Percentiles rank a stretch among this genome's conserved stretches.
These are phyloP conservation scores for Coniochaeta pulveracea DNA, from an alignment of 2,329 filamentous ascomycete species.

Conservation along the genomic window DNA sequence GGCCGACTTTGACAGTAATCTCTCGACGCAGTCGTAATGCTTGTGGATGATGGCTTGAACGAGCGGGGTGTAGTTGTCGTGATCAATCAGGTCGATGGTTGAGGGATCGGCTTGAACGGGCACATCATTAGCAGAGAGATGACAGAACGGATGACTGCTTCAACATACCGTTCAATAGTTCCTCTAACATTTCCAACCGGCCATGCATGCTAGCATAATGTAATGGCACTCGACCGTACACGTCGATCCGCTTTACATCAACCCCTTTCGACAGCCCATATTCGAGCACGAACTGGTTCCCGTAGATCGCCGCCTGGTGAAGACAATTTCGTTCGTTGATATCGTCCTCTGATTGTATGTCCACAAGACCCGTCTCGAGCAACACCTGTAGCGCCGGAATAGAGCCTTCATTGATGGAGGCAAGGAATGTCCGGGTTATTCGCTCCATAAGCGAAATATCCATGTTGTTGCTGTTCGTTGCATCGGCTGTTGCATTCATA, in stretches of 20 bases:
- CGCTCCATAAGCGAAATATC: constrained; percentile 55
- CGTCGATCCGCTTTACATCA: constrained; percentile 70
- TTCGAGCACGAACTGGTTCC: constrained; percentile 65
- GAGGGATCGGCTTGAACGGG: constrained; percentile 46
- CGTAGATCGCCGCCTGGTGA: constrained; percentile 93
- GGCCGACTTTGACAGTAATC: constrained; percentile 67
- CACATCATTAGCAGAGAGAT: neutral
- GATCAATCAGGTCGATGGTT: constrained; percentile 80
- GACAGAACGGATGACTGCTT: neutral
- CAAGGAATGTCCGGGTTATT: constrained; percentile 81
- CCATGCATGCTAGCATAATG: constrained; percentile 98
- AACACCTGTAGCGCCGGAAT: constrained; percentile 65
- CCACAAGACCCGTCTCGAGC: constrained; percentile 69
- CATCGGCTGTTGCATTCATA: constrained; percentile 39
- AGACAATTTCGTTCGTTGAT: constrained; percentile 96
- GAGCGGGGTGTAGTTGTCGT: constrained; percentile 93
- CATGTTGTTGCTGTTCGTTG: constrained; percentile 23
- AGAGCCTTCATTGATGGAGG: constrained; percentile 77
- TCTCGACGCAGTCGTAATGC: constrained; percentile 68
- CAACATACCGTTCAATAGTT: constrained; percentile 51
- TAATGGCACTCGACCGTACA: constrained; percentile 85
- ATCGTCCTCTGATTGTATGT: constrained; percentile 89
- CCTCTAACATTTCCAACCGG: constrained; percentile 69
- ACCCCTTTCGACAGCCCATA: constrained; percentile 67
- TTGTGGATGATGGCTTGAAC: constrained; percentile 92